Evolutionary conservation across 2,329 filamentous ascomycete species (phyloP), one percentile per base, ranked within the genome.

Genomic region (Trichoderma cornu-damae): DNA sequence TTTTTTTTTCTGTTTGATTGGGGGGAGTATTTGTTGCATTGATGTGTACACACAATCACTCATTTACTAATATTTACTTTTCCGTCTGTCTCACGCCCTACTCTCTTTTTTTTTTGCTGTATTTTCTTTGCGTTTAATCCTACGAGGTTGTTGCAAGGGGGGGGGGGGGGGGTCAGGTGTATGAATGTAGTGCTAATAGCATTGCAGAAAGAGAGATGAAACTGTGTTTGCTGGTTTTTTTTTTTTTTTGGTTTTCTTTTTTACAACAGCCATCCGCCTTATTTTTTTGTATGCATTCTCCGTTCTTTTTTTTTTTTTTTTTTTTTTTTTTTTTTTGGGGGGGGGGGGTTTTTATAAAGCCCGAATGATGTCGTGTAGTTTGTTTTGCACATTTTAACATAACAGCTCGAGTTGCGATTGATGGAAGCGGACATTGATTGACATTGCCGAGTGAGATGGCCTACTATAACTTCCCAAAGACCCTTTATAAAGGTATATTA

Each of bases 31-130:
- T 37, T 20, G 6, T 37, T 20, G 6, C 30, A 42, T 18, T 54
- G 42, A 55, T 55, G 51, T 55, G 20, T 38, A 55, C 11, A 54
- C 51, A 55, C 51, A 42, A 22, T 55, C 51, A 16, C 46, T 54
- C 11, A 14, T 54, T 32, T 7, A 38, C 32, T 47, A 55, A 47
- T 47, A 46, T 46, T 30, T 46, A 26, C 16, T 40, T 26, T 22
- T 34, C n/a, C n/a, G n/a, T 46, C 30, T 46, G 22, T 46, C 16
- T 55, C 14, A 55, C 8, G 51, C 42, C 9, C 35, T 47, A 44
- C 28, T n/a, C 30, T 44, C 38, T 22, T 20, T 35, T 53, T 18
- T 26, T 6, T 32, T n/a, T n/a, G n/a, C n/a, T 6, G 7, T 18
- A 28, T 46, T 44, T 18, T 28, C 3, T 37, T 44, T 43, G 14